phyloP scores from a whole-genome alignment of 192 early-diverging fungal genomes.

The Geranomyces variabilis region DNA sequence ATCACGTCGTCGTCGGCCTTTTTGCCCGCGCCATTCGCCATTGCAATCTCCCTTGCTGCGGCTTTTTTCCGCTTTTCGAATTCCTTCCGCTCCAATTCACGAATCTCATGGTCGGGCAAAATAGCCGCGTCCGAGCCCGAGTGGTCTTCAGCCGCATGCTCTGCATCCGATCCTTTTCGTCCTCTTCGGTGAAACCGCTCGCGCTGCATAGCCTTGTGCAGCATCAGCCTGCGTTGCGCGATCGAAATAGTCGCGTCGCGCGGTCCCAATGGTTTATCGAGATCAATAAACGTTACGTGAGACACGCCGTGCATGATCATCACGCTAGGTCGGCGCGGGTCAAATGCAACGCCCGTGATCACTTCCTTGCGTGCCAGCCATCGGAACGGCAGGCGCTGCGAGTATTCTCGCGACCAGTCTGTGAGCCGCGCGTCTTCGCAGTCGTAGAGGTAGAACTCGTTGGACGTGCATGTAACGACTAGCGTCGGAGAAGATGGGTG shows the following conservation, averaged over 20 bases:
- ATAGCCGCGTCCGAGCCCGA: background rate
- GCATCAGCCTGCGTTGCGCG: constrained; percentile 8
- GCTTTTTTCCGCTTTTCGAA: constrained; percentile 16
- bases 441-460: constrained; percentile 82
- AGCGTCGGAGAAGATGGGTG: constrained; percentile 59
- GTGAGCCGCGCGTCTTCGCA: constrained; percentile 63
- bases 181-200: background rate
- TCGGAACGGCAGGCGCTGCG: constrained; percentile 65
- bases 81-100: constrained; percentile 17
- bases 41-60: constrained; percentile 8
- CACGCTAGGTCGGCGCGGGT: constrained; percentile 62
- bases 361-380: constrained; percentile 69
- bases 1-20: constrained; percentile 40
- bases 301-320: constrained; percentile 71
- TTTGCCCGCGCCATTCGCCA: constrained; percentile 45
- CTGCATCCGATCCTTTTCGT: background rate
- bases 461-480: constrained; percentile 63
- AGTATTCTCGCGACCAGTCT: constrained; percentile 81
- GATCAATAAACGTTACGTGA: constrained; percentile 76
- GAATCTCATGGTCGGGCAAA: constrained; percentile 10
- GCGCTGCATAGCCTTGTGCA: background rate
- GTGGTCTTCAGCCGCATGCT: background rate
- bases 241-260: constrained; percentile 50
- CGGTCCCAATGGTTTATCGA: constrained; percentile 61
- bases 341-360: constrained; percentile 74